These are phyloP conservation scores for Cyclotella distinguenda DNA, from an alignment of 108 stramenopile genomes.

Conservation along the genomic window DNA sequence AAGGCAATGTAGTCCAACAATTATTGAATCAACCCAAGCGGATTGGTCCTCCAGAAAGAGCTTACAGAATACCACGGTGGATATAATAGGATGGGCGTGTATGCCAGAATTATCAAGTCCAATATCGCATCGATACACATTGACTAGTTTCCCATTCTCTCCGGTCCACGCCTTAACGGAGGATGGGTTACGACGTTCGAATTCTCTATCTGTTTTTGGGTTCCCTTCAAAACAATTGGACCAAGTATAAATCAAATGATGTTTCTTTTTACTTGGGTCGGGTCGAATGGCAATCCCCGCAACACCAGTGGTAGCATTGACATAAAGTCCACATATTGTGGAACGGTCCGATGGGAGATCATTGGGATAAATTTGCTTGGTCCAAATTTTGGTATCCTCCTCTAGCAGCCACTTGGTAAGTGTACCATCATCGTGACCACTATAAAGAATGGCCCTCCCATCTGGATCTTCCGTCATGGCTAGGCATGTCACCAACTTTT, in stretches of 20 bases:
- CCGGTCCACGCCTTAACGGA: conserved; percentile 24
- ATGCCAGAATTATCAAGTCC: conserved; percentile 27
- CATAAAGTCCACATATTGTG: background rate
- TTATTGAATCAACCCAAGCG: conserved; percentile 21
- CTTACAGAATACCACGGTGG: conserved; percentile 40
- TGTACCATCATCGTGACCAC: conserved; percentile 46
- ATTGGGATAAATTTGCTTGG: conserved; percentile 27
- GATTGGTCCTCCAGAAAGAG: conserved; percentile 7
- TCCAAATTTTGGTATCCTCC: conserved; percentile 26
- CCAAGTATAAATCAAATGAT: conserved; percentile 37
- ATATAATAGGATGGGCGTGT: conserved; percentile 30
- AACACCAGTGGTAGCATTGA: conserved; percentile 28
- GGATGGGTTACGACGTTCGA: conserved; percentile 19
- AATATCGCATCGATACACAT: conserved; percentile 14
- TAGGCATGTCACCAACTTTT: conserved; percentile 39
- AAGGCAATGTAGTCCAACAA: conserved; percentile 43
- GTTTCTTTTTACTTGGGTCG: conserved; percentile 2
- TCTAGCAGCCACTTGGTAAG: conserved; percentile 35
- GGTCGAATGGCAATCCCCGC: conserved; percentile 31
- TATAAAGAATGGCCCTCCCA: conserved; percentile 38
- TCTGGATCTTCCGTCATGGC: conserved; percentile 32
- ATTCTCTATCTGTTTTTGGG: conserved; percentile 11
- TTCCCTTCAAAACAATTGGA: conserved; percentile 22
- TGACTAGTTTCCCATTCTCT: conserved; percentile 16
- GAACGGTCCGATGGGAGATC: conserved; percentile 2